Percentiles rank a stretch among this genome's conserved stretches.
phyloP scores from a whole-genome alignment of 768 basidiomycete genomes.

The Boletus reticulatus region DNA sequence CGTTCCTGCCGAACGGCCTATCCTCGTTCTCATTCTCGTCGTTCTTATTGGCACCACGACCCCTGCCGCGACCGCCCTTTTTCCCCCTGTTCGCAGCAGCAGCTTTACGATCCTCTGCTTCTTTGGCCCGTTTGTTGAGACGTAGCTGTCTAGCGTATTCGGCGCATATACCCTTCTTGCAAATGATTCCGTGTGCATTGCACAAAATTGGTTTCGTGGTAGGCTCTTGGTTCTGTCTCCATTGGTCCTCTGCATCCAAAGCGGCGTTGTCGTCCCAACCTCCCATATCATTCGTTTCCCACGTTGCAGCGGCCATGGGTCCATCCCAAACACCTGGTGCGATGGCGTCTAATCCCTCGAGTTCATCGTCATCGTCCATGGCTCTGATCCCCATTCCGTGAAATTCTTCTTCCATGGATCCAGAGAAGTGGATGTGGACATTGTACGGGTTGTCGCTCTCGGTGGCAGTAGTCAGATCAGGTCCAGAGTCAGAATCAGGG shows the following conservation, averaged over 20 bases:
- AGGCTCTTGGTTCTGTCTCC: slow-evolving; percentile 11
- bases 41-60: slow-evolving; percentile 9
- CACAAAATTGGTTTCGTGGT: slow-evolving; percentile 20
- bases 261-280: slow-evolving; percentile 16
- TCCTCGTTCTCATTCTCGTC: not conserved
- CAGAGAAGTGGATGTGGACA: slow-evolving; percentile 23
- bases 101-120: slow-evolving; percentile 18
- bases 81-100: slow-evolving; percentile 18
- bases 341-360: slow-evolving; percentile 23
- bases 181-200: slow-evolving; percentile 32
- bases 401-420: slow-evolving; percentile 29
- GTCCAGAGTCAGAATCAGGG: slow-evolving; percentile 27
- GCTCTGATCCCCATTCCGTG: slow-evolving; percentile 22
- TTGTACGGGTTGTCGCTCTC: slow-evolving; percentile 24
- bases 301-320: not conserved
- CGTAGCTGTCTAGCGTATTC: slow-evolving; percentile 32
- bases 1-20: not conserved
- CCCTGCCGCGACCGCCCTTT: slow-evolving; percentile 16
- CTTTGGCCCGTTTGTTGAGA: slow-evolving; percentile 11
- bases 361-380: slow-evolving; percentile 7
- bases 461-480: slow-evolving; percentile 21
- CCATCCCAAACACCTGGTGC: slow-evolving; percentile 24
- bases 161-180: slow-evolving; percentile 37
- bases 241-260: slow-evolving; percentile 24
- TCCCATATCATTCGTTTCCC: not conserved